Percentiles rank a stretch among this genome's conserved stretches.
Conservation (phyloP, 2,329 filamentous ascomycete species). For the Gyromitra esculenta region DNA sequence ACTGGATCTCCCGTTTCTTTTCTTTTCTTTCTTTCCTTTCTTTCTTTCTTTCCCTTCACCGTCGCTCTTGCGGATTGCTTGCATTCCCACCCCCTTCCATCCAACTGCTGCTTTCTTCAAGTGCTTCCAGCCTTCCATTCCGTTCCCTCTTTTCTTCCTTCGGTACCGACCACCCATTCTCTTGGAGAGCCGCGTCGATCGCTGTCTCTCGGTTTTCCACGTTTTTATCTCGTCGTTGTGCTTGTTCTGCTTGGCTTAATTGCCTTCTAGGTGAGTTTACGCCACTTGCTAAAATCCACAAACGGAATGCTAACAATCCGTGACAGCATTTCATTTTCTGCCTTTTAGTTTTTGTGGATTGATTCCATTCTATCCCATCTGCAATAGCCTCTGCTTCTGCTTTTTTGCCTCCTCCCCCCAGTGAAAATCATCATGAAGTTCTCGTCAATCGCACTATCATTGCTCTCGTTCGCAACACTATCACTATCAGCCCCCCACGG, state of each 20-base stretch:
- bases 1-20: slow-evolving; percentile 39
- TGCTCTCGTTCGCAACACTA: slow-evolving; percentile 35
- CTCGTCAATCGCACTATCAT: slow-evolving; percentile 26
- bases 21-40: slow-evolving; percentile 13
- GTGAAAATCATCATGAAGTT: slow-evolving; percentile 44
- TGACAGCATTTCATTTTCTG: slow-evolving; percentile 15
- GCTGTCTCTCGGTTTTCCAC: slow-evolving; percentile 16
- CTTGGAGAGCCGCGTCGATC: slow-evolving; percentile 32
- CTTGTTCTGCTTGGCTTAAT: not conserved
- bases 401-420: not conserved
- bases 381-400: not conserved
- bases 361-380: not conserved
- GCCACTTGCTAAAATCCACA: slow-evolving; percentile 11
- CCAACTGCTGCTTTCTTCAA: slow-evolving; percentile 12
- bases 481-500: slow-evolving; percentile 38
- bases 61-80: slow-evolving; percentile 26
- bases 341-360: not conserved
- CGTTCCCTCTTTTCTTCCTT: not conserved
- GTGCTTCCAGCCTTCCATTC: slow-evolving; percentile 33
- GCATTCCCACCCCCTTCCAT: slow-evolving; percentile 39
- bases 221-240: not conserved
- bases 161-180: not conserved
- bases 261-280: slow-evolving; percentile 19
- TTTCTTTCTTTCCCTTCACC: slow-evolving; percentile 12
- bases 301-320: not conserved